Conservation (phyloP, 1,284 basidiomycete species). For the Heterobasidion occidentale region DNA sequence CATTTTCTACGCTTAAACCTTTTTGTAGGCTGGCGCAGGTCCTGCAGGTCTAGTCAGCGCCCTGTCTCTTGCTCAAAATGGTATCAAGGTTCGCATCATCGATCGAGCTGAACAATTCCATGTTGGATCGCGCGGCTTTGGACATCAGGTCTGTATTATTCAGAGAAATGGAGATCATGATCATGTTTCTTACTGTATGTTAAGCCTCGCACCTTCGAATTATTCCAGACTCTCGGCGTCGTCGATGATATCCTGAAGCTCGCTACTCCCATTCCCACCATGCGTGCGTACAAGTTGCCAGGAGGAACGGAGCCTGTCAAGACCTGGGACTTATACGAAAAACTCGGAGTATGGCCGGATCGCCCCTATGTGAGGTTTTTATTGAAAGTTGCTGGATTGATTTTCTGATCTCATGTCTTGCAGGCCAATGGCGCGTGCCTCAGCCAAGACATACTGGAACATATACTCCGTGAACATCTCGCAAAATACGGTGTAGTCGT, state of each 20-base stretch:
- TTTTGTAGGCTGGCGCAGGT: slow-evolving; percentile 17
- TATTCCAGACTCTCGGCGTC: slow-evolving; percentile 18
- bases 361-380: background rate
- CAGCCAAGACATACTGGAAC: background rate
- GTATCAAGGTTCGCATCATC: slow-evolving; percentile 25
- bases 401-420: background rate
- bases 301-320: background rate
- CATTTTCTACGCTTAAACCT: background rate
- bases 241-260: slow-evolving; percentile 12
- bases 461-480: background rate
- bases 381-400: background rate
- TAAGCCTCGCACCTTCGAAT: slow-evolving; percentile 22
- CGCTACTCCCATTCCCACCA: background rate
- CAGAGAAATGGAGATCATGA: background rate
- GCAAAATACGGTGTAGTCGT: background rate
- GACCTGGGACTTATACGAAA: background rate
- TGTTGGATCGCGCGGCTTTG: slow-evolving; percentile 20
- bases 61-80: slow-evolving; percentile 16
- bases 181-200: background rate
- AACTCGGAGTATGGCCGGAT: background rate
- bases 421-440: background rate
- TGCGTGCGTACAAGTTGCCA: background rate
- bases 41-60: slow-evolving; percentile 18
- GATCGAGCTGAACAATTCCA: slow-evolving; percentile 16
- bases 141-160: slow-evolving; percentile 16